Conservation (phyloP, 1,284 basidiomycete species). For the Naganishia albida region DNA sequence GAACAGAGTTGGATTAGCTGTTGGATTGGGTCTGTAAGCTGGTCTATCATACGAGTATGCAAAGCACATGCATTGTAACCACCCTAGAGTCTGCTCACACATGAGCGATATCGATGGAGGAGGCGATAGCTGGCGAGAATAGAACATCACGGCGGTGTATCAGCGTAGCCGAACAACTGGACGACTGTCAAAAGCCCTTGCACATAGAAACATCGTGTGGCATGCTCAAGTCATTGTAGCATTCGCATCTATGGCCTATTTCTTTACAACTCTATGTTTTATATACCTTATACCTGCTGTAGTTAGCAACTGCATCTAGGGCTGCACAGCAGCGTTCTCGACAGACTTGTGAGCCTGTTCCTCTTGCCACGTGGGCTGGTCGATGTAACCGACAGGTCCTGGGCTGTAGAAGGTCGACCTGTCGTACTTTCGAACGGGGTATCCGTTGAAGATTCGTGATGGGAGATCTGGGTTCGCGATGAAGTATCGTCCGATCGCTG, state of each 20-base stretch:
- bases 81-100: too few relatives aligned
- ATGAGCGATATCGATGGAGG: too few relatives aligned
- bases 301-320: constrained; percentile 2
- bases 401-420: constrained; percentile 44
- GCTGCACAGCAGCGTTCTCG: constrained; percentile 22
- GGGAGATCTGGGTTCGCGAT: constrained; percentile 62
- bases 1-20: constrained; percentile 2
- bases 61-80: too few relatives aligned
- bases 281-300: not conserved
- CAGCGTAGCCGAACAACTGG: too few relatives aligned
- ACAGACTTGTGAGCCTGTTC: constrained; percentile 22
- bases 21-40: not conserved
- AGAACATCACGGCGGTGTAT: too few relatives aligned
- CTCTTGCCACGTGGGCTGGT: constrained; percentile 36
- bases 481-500: constrained; percentile 60
- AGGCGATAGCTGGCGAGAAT: too few relatives aligned
- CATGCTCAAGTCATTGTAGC: not conserved
- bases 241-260: not conserved
- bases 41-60: too few relatives aligned
- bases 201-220: too few relatives aligned
- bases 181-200: too few relatives aligned
- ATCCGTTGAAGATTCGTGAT: constrained; percentile 51
- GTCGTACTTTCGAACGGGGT: constrained; percentile 49
- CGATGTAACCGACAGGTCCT: constrained; percentile 40
- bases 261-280: constrained; percentile 25